phyloP scores from a whole-genome alignment of 2,329 filamentous ascomycete genomes.

The Pseudogymnoascus sp. region DNA sequence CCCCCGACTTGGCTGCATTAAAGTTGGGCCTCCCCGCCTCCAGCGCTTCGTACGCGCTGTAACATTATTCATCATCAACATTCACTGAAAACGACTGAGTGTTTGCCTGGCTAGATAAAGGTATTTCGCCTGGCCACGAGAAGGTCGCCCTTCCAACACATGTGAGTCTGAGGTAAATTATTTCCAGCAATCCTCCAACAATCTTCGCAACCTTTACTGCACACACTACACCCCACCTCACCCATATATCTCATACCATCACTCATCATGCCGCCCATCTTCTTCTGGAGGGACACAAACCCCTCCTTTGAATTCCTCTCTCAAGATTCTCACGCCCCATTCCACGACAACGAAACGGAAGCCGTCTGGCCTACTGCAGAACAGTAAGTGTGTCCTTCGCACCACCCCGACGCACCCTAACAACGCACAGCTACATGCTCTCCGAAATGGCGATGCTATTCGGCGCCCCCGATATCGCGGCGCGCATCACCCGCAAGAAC shows the following conservation, averaged over 20 bases:
- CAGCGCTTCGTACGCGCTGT: background rate
- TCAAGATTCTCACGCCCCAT: slow-evolving; percentile 51
- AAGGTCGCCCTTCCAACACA: background rate
- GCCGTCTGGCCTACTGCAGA: slow-evolving; percentile 43
- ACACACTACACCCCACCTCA: background rate
- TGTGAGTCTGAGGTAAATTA: background rate
- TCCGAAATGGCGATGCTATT: slow-evolving; percentile 45
- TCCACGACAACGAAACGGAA: slow-evolving; percentile 30
- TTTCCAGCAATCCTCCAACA: background rate
- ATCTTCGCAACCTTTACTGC: background rate
- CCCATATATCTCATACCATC: background rate
- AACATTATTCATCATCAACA: background rate
- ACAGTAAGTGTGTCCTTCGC: slow-evolving; percentile 31
- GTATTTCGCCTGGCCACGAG: background rate
- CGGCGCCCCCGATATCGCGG: slow-evolving; percentile 35
- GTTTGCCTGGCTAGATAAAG: background rate
- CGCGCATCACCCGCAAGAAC: slow-evolving; percentile 39
- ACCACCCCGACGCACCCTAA: background rate
- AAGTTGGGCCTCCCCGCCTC: background rate
- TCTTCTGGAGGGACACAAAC: slow-evolving; percentile 43
- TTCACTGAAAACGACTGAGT: background rate
- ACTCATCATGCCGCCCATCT: slow-evolving; percentile 19
- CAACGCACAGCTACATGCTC: slow-evolving; percentile 42
- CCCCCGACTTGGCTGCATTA: background rate
- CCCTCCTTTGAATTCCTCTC: slow-evolving; percentile 46